phyloP scores from a whole-genome alignment of 352 stramenopile genomes.

The Nothophytophthora sp. region DNA sequence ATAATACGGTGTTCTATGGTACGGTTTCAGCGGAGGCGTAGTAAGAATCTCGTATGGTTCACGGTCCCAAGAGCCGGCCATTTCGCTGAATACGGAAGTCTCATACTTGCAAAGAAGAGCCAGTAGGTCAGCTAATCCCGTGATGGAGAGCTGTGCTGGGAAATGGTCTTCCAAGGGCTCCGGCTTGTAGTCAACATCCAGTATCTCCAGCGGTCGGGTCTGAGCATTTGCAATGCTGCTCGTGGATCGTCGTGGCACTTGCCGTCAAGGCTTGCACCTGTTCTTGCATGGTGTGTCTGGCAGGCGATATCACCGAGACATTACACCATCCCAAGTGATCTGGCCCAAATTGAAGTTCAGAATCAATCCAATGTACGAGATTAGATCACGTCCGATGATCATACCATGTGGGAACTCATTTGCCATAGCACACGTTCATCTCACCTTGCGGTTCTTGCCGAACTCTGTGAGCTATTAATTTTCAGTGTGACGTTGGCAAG shows the following conservation, averaged over 20 bases:
- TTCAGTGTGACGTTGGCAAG: not conserved
- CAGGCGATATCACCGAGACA: not conserved
- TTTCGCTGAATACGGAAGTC: constrained; percentile 1
- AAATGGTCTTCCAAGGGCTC: constrained; percentile 5
- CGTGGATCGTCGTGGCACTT: no score
- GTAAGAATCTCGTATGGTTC: constrained; percentile 3
- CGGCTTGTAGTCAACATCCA: constrained; percentile 7
- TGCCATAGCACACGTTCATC: not conserved
- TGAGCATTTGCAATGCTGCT: constrained; percentile 3
- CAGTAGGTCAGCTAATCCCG: not conserved
- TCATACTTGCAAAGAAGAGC: not conserved
- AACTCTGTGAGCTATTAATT: constrained; percentile 5
- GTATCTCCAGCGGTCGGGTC: constrained; percentile 7
- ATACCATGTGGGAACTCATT: constrained; percentile 4
- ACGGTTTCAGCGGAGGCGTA: not conserved
- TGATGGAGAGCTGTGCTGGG: constrained; percentile 1
- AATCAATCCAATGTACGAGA: constrained; percentile 1
- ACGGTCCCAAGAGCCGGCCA: not conserved
- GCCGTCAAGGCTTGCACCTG: not conserved
- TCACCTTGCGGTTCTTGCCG: constrained; percentile 2
- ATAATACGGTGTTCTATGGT: not conserved
- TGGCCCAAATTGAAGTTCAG: constrained; percentile 4
- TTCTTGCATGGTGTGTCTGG: not conserved
- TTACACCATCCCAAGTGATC: constrained; percentile 6
- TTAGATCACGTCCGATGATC: constrained; percentile 8